A percentile compares a stretch with the other conserved stretches of the same genome.
Conservation (phyloP, 2,329 filamentous ascomycete species). For the Aspergillus proliferans region DNA sequence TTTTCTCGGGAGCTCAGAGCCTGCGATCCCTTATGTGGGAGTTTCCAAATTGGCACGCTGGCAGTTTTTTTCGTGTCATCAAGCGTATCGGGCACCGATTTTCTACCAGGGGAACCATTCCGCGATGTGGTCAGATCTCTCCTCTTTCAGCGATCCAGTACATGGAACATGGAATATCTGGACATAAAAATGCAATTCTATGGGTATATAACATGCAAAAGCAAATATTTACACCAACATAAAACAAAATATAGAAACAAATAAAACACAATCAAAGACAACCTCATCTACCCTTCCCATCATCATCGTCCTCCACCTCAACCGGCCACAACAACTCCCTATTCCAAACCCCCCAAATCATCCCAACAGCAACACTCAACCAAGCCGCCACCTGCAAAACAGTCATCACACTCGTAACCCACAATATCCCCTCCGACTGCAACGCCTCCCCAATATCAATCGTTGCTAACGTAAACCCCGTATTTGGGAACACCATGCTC, state of each 20-base stretch:
- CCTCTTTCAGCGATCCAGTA: too few species aligned
- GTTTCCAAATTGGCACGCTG: too few species aligned
- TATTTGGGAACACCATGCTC: slow-evolving; percentile 36
- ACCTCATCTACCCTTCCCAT: neutral
- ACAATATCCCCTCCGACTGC: slow-evolving; percentile 27
- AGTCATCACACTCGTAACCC: slow-evolving; percentile 6
- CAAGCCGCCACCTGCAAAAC: slow-evolving; percentile 7
- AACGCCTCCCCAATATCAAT: slow-evolving; percentile 34
- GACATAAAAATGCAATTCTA: too few species aligned
- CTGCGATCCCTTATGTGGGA: too few species aligned
- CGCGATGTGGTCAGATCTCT: too few species aligned
- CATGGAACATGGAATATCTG: too few species aligned
- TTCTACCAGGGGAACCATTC: too few species aligned
- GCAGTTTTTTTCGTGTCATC: too few species aligned
- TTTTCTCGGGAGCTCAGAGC: too few species aligned
- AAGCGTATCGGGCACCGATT: too few species aligned
- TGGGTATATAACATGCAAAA: too few species aligned
- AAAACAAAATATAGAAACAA: neutral
- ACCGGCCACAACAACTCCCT: neutral
- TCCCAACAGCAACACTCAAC: neutral
- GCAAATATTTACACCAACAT: neutral
- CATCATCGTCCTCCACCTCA: neutral
- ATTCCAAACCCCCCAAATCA: neutral
- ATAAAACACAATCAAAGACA: too few species aligned
- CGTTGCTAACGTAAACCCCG: slow-evolving; percentile 39